A percentile compares a stretch with the other conserved stretches of the same genome.
These are phyloP conservation scores for Acacia confusa DNA, from an alignment of 306 rosid species.

Conservation along the genomic window DNA sequence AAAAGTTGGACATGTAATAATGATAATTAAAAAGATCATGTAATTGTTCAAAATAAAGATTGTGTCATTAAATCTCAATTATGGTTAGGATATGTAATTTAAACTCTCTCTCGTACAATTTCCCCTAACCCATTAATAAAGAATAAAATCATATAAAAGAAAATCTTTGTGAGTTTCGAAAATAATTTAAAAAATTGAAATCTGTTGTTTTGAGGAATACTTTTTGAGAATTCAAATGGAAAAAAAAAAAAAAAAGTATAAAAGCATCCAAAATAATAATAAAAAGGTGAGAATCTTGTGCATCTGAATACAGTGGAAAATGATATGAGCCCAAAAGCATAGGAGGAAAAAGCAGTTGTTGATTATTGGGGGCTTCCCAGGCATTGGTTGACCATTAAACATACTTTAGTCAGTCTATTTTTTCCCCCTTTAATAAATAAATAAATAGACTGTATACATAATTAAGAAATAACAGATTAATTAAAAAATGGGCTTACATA, in stretches of 20 bases:
- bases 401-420: neutral
- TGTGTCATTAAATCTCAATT: neutral
- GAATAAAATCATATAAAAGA: no score
- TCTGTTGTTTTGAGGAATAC: neutral
- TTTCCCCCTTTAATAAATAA: neutral
- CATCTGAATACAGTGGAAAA: neutral
- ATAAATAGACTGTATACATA: neutral
- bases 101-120: neutral
- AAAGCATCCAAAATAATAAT: neutral
- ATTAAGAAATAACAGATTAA: neutral
- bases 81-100: neutral
- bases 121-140: neutral
- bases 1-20: neutral
- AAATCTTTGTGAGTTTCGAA: no score
- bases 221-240: neutral
- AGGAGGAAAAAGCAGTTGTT: slow-evolving; percentile 23
- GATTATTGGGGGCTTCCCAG: slow-evolving; percentile 23
- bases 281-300: neutral
- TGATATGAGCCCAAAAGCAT: slow-evolving; percentile 27
- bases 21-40: neutral
- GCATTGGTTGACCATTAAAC: slow-evolving; percentile 36
- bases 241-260: neutral
- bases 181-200: neutral
- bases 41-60: neutral
- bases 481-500: neutral